These are phyloP conservation scores for Leccinum arenicola DNA, from an alignment of 768 basidiomycete species.

Conservation along the genomic window DNA sequence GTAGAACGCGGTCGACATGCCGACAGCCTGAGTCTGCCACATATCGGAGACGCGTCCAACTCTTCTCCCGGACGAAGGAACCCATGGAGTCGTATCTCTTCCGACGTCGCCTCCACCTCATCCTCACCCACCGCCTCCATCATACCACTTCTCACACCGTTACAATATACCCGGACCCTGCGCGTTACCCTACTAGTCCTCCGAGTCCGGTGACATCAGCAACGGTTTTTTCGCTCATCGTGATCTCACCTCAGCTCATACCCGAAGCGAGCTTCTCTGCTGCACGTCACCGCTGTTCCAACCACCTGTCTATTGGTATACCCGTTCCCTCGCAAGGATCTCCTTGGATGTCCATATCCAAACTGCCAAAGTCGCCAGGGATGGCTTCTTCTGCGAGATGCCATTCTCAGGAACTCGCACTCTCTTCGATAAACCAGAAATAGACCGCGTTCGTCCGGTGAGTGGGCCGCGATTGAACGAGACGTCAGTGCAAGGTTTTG, in stretches of 20 bases:
- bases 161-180: slow-evolving; percentile 21
- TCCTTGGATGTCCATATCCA: slow-evolving; percentile 14
- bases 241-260: slow-evolving; percentile 10
- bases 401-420: slow-evolving; percentile 22
- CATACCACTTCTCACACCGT: slow-evolving; percentile 21
- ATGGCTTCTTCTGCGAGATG: slow-evolving; percentile 5
- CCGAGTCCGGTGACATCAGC: neutral
- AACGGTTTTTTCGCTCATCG: slow-evolving; percentile 9
- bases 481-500: no score
- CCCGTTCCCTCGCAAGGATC: slow-evolving; percentile 16
- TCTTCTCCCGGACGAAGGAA: no score
- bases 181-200: slow-evolving; percentile 15
- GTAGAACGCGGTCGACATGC: slow-evolving; percentile 25
- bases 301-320: slow-evolving; percentile 6
- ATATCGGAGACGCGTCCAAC: neutral
- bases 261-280: slow-evolving; percentile 16
- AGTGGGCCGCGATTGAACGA: no score
- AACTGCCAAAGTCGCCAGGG: slow-evolving; percentile 8
- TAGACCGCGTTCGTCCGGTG: no score
- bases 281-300: slow-evolving; percentile 9
- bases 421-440: neutral
- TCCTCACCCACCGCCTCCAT: slow-evolving; percentile 23
- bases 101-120: slow-evolving; percentile 20
- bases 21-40: slow-evolving; percentile 12
- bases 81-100: no score